Base-by-base conservation (phyloP, 306 rosid species). In the Fragaria iinumae region DNA sequence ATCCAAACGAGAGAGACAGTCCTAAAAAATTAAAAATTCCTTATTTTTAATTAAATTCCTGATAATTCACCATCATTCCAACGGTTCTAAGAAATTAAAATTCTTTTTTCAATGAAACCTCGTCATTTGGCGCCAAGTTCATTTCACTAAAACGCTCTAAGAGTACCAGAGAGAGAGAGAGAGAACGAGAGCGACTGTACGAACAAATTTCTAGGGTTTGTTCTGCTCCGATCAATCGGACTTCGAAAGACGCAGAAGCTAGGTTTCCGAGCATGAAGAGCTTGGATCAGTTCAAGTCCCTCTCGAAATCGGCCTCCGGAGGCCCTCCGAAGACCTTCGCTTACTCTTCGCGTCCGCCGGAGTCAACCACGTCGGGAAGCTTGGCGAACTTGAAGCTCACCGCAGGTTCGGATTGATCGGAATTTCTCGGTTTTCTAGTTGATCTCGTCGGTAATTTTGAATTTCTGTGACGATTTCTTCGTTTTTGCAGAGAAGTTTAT, bases 331-430 rank as follows among this genome's bases (percentile, higher is more conserved):
- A 95, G 82, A 59, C 85, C 72, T 82, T 79, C 9, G 68, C 90
- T 23, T 85, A 88, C 76, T 79, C 97, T 57, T 73, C 88, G 66
- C 83, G 82, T 52, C 74, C 85, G 57, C 25, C 89, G 29, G 91
- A 92, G 79, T 86, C 97, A 38, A 57, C 62, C 73, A 80, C 97
- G 2, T 78, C 83, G 3, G 98, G 97, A 49, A 85, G 92, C 83
- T 92, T 92, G 50, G 88, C 91, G 45, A 88, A 87, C 84, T 81
- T 95, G 80, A 95, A 95, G 87, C 90, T 89, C 80, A 90, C 93
- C 4, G 99, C 97, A 89, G 97, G 99, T 95, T 77, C 75, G 50
- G 14, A 65, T 82, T 16, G 47, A 78, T 71, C 7, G 11, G 53
- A 77, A 62, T 45, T 25, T 59, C 63, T 65, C 23, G 38, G 74